Percentiles rank a stretch among this genome's conserved stretches.
These are phyloP conservation scores for Sporormia fimetaria DNA, from an alignment of 495 filamentous ascomycete species.

Conservation along the genomic window DNA sequence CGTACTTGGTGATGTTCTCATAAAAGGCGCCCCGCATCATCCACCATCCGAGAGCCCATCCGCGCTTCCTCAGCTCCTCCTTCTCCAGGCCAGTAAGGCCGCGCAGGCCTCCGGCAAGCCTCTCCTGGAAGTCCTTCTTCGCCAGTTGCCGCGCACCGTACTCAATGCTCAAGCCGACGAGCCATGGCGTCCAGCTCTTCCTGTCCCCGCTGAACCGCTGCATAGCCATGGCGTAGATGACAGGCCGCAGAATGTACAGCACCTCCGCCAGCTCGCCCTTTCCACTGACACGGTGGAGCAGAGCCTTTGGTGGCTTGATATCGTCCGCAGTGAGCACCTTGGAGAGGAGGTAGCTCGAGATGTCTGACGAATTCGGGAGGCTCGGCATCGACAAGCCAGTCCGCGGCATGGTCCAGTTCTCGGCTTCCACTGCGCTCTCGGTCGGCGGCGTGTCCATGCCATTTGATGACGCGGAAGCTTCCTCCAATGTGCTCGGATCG, in stretches of 20 bases:
- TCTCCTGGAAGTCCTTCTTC: constrained; percentile 58
- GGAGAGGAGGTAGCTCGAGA: constrained; percentile 75
- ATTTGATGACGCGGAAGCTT: constrained; percentile 27
- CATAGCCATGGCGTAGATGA: constrained; percentile 80
- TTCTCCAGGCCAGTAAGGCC: constrained; percentile 72
- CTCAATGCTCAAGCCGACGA: constrained; percentile 77
- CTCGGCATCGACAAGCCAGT: constrained; percentile 74
- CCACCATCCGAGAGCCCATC: constrained; percentile 93
- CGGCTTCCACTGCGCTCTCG: constrained; percentile 36
- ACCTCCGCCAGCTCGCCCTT: constrained; percentile 66
- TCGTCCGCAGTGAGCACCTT: constrained; percentile 92
- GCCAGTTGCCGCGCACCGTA: constrained; percentile 73
- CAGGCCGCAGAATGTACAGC: constrained; percentile 81
- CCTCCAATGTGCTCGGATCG: constrained; percentile 51
- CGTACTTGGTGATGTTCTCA: constrained; percentile 77
- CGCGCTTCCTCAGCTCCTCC: constrained; percentile 74
- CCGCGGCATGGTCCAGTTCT: constrained; percentile 86
- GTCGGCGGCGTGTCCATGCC: constrained; percentile 36
- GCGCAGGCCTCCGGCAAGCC: constrained; percentile 52
- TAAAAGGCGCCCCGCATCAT: constrained; percentile 90
- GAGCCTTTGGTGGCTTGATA: constrained; percentile 74
- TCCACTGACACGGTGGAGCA: constrained; percentile 67
- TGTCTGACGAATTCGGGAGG: constrained; percentile 65
- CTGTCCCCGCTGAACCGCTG: constrained; percentile 51
- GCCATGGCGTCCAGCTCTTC: constrained; percentile 75